Percentiles rank a stretch among this genome's conserved stretches.
Evolutionary conservation across 78 protist species (phyloP).

Genomic region (Dictyostelium capitatum): DNA sequence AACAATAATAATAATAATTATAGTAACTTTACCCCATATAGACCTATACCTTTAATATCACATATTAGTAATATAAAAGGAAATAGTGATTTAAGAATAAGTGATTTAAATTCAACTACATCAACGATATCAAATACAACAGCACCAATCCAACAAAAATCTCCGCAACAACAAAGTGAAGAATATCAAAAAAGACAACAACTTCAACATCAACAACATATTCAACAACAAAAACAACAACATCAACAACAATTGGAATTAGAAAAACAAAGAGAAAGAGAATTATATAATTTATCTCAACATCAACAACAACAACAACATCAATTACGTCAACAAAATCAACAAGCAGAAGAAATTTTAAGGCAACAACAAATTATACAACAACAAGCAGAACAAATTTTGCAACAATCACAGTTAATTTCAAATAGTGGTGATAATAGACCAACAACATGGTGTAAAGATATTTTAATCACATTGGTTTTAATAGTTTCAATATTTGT

Average conservation of each 20-base stretch:
- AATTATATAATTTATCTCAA: not conserved
- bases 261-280: too few species aligned
- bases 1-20: not conserved
- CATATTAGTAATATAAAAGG: not conserved
- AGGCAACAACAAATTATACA: not conserved
- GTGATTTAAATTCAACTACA: not conserved
- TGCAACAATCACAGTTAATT: not conserved
- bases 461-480: not conserved
- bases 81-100: not conserved
- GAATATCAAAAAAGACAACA: not conserved
- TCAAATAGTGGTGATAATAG: not conserved
- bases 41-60: not conserved
- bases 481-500: not conserved
- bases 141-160: not conserved
- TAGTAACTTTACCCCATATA: not conserved
- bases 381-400: not conserved
- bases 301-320: slow-evolving; percentile 8
- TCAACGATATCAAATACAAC: not conserved
- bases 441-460: not conserved
- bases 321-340: not conserved
- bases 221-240: slow-evolving; percentile 8
- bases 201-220: not conserved
- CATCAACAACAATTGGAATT: not conserved
- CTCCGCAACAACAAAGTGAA: not conserved
- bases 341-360: not conserved